Percentiles rank a stretch among this genome's conserved stretches.
These are phyloP conservation scores for Salix caprea DNA, from an alignment of 345 rosid species.

Conservation along the genomic window DNA sequence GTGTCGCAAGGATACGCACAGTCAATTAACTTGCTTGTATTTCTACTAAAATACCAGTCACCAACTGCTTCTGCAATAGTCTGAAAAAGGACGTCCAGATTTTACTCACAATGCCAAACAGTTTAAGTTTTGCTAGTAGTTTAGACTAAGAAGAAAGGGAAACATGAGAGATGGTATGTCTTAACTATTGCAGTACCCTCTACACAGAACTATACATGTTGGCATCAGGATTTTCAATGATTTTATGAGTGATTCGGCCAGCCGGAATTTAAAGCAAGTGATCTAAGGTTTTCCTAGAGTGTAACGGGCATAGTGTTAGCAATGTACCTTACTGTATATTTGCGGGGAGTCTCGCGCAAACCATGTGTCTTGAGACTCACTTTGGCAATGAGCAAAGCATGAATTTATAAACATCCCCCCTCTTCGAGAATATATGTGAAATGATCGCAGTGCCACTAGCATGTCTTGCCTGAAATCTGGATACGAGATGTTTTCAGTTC, in stretches of 20 bases:
- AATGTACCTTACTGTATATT: slow-evolving; percentile 58
- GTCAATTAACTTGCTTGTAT: slow-evolving; percentile 50
- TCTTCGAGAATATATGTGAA: slow-evolving; percentile 35
- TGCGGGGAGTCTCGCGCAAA: slow-evolving; percentile 67
- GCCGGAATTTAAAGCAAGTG: neutral
- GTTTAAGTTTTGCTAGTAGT: neutral
- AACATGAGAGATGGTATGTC: neutral
- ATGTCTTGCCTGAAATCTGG: slow-evolving; percentile 75
- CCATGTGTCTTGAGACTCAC: slow-evolving; percentile 86
- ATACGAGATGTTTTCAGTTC: neutral
- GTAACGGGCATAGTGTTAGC: neutral
- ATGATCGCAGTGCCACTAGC: slow-evolving; percentile 49
- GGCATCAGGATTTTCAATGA: neutral
- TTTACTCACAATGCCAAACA: neutral
- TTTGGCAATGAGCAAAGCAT: slow-evolving; percentile 96
- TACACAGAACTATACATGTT: neutral
- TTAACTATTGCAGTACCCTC: neutral
- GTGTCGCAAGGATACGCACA: slow-evolving; percentile 76
- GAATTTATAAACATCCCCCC: slow-evolving; percentile 90
- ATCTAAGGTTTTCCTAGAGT: neutral
- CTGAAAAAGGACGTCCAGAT: slow-evolving; percentile 29
- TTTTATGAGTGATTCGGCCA: neutral
- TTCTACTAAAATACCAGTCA: slow-evolving; percentile 81
- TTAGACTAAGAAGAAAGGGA: neutral
- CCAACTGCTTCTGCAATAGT: slow-evolving; percentile 82